Percentiles rank a stretch among this genome's conserved stretches.
Conservation (phyloP, 129 eudicot genomes). For the Ambrosia artemisiifolia region DNA sequence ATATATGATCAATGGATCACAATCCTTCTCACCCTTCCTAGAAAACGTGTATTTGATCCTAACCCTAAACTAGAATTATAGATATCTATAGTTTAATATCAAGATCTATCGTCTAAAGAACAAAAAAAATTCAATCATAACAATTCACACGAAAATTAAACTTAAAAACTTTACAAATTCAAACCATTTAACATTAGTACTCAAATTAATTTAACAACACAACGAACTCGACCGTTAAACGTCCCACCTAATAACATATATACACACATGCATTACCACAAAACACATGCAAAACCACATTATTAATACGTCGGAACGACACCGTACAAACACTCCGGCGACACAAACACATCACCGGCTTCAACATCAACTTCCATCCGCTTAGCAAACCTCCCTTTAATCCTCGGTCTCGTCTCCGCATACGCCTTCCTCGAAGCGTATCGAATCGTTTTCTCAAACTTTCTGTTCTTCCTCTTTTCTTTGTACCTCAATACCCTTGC, state of each 20-base stretch:
- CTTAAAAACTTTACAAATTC: too few relatives aligned
- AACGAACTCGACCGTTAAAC: too few relatives aligned
- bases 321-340: conserved; percentile 51
- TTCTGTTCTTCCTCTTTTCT: conserved; percentile 79
- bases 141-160: too few relatives aligned
- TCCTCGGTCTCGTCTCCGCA: conserved; percentile 35
- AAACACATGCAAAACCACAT: conserved; percentile 8
- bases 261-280: conserved; percentile 10
- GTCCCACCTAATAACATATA: background rate
- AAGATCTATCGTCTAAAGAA: too few relatives aligned
- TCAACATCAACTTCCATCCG: conserved; percentile 59
- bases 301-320: conserved; percentile 63
- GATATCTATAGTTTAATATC: too few relatives aligned
- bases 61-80: too few relatives aligned
- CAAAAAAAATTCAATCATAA: too few relatives aligned
- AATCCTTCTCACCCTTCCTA: too few relatives aligned
- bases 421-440: conserved; percentile 75
- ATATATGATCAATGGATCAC: too few relatives aligned
- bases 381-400: conserved; percentile 82
- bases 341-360: conserved; percentile 47
- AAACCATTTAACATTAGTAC: too few relatives aligned
- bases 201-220: too few relatives aligned
- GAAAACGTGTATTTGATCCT: too few relatives aligned
- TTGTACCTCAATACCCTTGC: conserved; percentile 79
- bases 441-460: conserved; percentile 78